Base-by-base conservation (phyloP, 2,329 filamentous ascomycete genomes). In the Epichloe sp. region DNA sequence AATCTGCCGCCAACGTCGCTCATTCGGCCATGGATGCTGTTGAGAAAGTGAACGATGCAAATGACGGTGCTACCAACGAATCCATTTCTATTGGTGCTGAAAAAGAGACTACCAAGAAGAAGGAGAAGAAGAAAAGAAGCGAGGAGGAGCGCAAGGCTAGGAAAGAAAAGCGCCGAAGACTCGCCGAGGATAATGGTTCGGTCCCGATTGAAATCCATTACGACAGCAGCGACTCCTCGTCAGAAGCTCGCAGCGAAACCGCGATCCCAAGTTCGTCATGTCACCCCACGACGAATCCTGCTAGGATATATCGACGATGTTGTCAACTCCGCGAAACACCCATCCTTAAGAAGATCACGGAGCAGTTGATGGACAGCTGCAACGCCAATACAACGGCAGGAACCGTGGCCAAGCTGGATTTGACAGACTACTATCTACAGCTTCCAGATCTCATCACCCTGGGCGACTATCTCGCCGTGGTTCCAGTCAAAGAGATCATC, bases 51-150 rank as follows among this genome's bases (percentile, higher is more conserved):
- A 48, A 45, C 49, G 55, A 52, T 54, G 59, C 53, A 52, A 65
- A 61, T 53, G 53, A 66, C 52, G 51, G 55, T 54, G 19, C 52
- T 42, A 56, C 65, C 34, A 50, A 52, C 17, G 47, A 54, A 23
- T 43, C 55, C 2, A 41, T 51, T 3, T n/a, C 41, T 10, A 45
- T 43, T 15, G 54, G 55, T n/a, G n/a, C 61, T 50, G 59, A 71
- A 23, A 71, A 69, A 63, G 78, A 67, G 41, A 70, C 68, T 35
- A 72, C 69, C 7, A 83, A 83, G 59, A 96, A 94, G 69, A 93
- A 88, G 67, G 90, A 96, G 63, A 96, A 95, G 74, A 96, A 96
- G 70, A 95, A 95, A 71, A 83, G 85, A 57, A 95, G 87, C 41
- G 91, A 96, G 63, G 89, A 53, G 53, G 91, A 96, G 66, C 78